A percentile compares a stretch with the other conserved stretches of the same genome.
Conservation (phyloP, 2,329 filamentous ascomycete species). For the Septoria linicola region DNA sequence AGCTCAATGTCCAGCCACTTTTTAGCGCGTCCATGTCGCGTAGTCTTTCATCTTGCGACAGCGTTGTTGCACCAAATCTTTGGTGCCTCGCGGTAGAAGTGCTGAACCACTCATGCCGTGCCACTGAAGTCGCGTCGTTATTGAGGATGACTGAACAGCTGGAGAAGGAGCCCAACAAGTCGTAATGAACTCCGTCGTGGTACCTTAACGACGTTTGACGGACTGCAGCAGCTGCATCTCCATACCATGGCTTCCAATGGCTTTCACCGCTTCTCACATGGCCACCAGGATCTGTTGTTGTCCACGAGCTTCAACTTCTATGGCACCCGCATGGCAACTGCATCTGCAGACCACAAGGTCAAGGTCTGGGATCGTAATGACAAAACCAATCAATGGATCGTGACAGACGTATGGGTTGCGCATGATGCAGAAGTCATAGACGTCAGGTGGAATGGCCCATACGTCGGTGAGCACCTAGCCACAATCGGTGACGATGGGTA, state of each 20-base stretch:
- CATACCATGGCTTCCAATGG: constrained; percentile 31
- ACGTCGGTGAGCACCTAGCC: constrained; percentile 81
- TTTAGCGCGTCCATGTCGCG: constrained; percentile 1
- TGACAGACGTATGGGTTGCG: constrained; percentile 84
- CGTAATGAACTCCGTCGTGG: constrained; percentile 11
- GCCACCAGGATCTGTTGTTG: constrained; percentile 77
- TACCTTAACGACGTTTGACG: constrained; percentile 6
- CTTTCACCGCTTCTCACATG: constrained; percentile 65
- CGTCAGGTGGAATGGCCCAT: constrained; percentile 90
- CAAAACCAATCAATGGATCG: constrained; percentile 70
- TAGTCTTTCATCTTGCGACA: constrained; percentile 1
- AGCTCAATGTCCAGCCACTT: neutral
- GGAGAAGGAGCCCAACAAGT: constrained; percentile 6
- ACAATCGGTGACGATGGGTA: constrained; percentile 87
- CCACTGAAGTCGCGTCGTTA: neutral
- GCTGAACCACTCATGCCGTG: neutral
- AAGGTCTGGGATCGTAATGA: constrained; percentile 85
- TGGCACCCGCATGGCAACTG: constrained; percentile 86
- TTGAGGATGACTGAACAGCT: constrained; percentile 9
- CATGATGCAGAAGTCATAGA: constrained; percentile 89
- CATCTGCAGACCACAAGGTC: constrained; percentile 87
- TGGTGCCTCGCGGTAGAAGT: neutral
- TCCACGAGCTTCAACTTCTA: constrained; percentile 89
- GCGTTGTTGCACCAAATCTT: neutral
- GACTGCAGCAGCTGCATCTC: constrained; percentile 14